Base-by-base conservation (phyloP, 768 basidiomycete genomes). In the Amanita rimosa region DNA sequence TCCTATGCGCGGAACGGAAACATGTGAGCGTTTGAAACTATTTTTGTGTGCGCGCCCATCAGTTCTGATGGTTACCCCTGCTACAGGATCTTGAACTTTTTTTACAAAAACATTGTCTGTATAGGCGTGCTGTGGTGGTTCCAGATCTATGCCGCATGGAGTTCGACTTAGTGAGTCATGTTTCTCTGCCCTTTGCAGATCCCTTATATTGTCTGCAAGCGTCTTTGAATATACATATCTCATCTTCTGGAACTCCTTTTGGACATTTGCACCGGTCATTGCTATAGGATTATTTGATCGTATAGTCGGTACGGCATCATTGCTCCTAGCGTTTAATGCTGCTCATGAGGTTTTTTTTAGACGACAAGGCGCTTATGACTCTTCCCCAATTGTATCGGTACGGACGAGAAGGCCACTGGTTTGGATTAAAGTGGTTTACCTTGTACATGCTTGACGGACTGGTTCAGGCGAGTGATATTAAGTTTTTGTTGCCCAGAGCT, bases 101-200 rank as follows among this genome's bases (percentile, higher is more conserved):
- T 96, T 68, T 98, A 98, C 72, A 99, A 99, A 73, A 97, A 97
- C 60, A 86, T 98, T 46, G 85, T 99, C 36, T 89, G 87, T 64
- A 89, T 96, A 43, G 95, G 89, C 33, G 86, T 86, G 1, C 69
- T 97, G 19, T 96, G 91, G 87, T 99, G 93, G 92, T 99, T 93
- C 78, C 89, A 94, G 68, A 89, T 98, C 48, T 95, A 94, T 62
- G 86, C 83, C 60, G 88, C 69, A 9, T 98, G 93, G 89, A 96
- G 91, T 64, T 86, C 92, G 10, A 81, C 85, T 58, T 98, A 93
- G 88, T 90, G 57, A 55, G 26, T 17, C 22, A 5, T 8, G 29
- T 9, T 49, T 3, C 22, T 36, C 35, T 1, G 8, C 22, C 3
- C 6, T 17, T 13, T 1, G 4, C 7, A 4, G 21, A 13, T 31